Conservation (phyloP, 106 monocot genomes). For the Allium fistulosum region DNA sequence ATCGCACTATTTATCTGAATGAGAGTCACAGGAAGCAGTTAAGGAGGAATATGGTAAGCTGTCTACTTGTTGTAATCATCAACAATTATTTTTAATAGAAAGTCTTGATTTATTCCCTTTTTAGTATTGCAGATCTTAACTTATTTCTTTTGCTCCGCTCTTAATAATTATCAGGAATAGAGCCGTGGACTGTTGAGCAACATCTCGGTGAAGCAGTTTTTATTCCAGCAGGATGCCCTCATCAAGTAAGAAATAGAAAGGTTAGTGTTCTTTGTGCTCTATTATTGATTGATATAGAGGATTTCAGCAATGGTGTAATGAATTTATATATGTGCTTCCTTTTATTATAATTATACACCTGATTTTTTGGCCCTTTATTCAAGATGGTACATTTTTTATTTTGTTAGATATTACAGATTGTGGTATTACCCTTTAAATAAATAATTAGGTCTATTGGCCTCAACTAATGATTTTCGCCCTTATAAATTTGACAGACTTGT, state of each 20-base stretch:
- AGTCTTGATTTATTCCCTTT: too few relatives aligned
- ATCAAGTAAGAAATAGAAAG: conserved; percentile 11
- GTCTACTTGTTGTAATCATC: not conserved
- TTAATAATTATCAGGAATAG: conserved; percentile 11
- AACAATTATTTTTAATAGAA: not conserved
- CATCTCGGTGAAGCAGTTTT: conserved; percentile 32
- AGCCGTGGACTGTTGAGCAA: conserved; percentile 39
- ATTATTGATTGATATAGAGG: too few relatives aligned
- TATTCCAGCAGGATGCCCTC: conserved; percentile 36
- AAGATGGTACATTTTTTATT: too few relatives aligned
- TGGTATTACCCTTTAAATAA: too few relatives aligned
- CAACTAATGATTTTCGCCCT: too few relatives aligned
- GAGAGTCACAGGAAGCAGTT: conserved; percentile 32
- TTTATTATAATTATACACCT: too few relatives aligned
- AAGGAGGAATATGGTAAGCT: conserved; percentile 39
- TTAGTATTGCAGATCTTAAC: not conserved
- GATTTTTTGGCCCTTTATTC: too few relatives aligned
- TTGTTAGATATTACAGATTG: too few relatives aligned
- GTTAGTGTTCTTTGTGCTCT: not conserved
- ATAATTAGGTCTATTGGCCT: too few relatives aligned
- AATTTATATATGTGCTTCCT: too few relatives aligned
- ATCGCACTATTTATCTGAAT: conserved; percentile 37
- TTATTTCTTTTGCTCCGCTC: not conserved
- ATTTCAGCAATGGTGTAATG: too few relatives aligned
- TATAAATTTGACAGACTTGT: too few relatives aligned